Conservation (phyloP, 345 rosid genomes). For the Citrus cavaleriei region DNA sequence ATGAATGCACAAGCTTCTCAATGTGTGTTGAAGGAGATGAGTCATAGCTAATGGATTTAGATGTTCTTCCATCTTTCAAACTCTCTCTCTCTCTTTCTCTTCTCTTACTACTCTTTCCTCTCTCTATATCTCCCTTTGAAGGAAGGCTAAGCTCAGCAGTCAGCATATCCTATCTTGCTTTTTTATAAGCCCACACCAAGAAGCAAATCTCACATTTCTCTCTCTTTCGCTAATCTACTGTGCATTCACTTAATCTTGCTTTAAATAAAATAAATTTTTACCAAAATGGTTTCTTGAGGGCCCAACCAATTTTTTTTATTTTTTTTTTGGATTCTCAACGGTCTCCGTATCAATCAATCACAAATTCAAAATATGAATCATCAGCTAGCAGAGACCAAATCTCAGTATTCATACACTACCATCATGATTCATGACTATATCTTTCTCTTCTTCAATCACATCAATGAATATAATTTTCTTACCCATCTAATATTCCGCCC, state of each 20-base stretch:
- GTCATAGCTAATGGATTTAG: constrained; percentile 77
- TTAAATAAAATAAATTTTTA: constrained; percentile 14
- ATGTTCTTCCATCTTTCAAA: constrained; percentile 69
- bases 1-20: constrained; percentile 85
- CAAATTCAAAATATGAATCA: constrained; percentile 20
- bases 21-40: constrained; percentile 97
- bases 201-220: constrained; percentile 28
- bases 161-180: constrained; percentile 40
- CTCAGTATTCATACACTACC: constrained; percentile 19
- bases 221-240: constrained; percentile 5
- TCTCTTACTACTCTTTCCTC: constrained; percentile 5
- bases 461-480: constrained; percentile 14
- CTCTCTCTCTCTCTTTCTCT: not conserved
- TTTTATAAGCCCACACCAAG: constrained; percentile 55
- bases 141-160: constrained; percentile 45
- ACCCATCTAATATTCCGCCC: constrained; percentile 42
- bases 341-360: constrained; percentile 22
- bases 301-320: constrained; percentile 16
- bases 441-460: constrained; percentile 11
- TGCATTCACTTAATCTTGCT: constrained; percentile 22
- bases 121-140: constrained; percentile 24
- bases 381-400: constrained; percentile 24
- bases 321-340: constrained; percentile 19
- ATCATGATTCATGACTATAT: constrained; percentile 7
- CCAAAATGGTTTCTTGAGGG: constrained; percentile 36